A percentile compares a stretch with the other conserved stretches of the same genome.
These are phyloP conservation scores for Botrytis porri DNA, from an alignment of 2,329 filamentous ascomycete species.

Conservation along the genomic window DNA sequence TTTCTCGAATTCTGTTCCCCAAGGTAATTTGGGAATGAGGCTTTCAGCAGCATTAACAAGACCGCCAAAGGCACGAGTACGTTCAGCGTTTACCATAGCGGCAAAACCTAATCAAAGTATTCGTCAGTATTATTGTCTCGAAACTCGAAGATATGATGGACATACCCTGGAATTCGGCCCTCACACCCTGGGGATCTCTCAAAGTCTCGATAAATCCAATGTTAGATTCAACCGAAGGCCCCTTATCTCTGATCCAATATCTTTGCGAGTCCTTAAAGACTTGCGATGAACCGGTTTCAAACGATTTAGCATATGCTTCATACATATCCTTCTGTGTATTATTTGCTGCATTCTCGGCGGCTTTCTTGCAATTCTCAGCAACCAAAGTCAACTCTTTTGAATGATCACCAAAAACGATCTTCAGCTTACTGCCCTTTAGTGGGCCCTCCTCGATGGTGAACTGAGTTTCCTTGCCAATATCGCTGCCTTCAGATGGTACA, in stretches of 20 bases:
- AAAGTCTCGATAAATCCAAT: constrained; percentile 86
- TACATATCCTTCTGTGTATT: constrained; percentile 73
- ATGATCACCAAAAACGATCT: constrained; percentile 73
- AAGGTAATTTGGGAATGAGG: constrained; percentile 87
- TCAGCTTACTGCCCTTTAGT: constrained; percentile 65
- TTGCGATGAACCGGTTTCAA: constrained; percentile 69
- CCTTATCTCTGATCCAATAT: constrained; percentile 79
- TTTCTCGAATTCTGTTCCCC: constrained; percentile 88
- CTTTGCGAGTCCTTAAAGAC: constrained; percentile 79
- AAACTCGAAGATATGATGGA: background rate
- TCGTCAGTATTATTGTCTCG: background rate
- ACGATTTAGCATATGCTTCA: constrained; percentile 70
- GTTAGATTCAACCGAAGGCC: constrained; percentile 75
- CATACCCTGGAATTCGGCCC: constrained; percentile 77
- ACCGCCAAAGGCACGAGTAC: constrained; percentile 81
- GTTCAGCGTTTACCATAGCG: constrained; percentile 83
- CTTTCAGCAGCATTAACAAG: constrained; percentile 77
- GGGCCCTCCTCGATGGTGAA: constrained; percentile 58
- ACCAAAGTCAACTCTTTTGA: constrained; percentile 68
- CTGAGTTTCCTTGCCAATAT: constrained; percentile 63
- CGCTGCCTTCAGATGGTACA: constrained; percentile 61
- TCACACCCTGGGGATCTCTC: constrained; percentile 74
- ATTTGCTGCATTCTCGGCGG: constrained; percentile 67
- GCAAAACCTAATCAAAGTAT: constrained; percentile 52
- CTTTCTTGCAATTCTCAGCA: constrained; percentile 63